Base-by-base conservation (phyloP, 78 protist species). In the Protostelium mycophagum region DNA sequence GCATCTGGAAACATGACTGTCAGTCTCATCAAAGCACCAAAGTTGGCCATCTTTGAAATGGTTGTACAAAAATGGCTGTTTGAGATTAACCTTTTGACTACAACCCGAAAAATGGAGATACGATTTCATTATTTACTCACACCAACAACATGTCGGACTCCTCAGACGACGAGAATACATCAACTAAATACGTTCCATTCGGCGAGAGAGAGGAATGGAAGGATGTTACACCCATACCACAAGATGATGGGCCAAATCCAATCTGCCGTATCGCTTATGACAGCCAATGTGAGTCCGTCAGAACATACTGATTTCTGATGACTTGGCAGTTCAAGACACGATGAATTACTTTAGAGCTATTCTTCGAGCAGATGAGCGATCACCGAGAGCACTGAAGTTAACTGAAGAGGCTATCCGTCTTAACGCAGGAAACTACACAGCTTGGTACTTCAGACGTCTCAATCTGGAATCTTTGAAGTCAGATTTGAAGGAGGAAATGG, bases 361-460 rank as follows among this genome's bases (percentile, higher is more conserved):
- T 5, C 38, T 96, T 16, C 38, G 34, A 34, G 73, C 90, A 1
- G 90, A 95, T 34, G 98, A 97, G 88, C 37, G 34, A 34, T 35
- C 91, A 1, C 36, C 88, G 34, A 86, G 99, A 36, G 97, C 97
- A 0, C 38, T 96, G 34, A 73, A 25, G 28, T 73, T 97, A 36
- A 95, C 96, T n/a, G 89, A 38, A 1, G 97, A 96, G 0, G 93
- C 89, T n/a, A 94, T 98, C 34, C 90, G 89, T 28, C 91, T 73
- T 34, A 97, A 96, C 89, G 90, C 98, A 28, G 95, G 98, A 34
- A 97, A 97, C 88, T 97, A 96, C 94, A 97, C 97, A 0, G 97
- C 95, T 0, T 97, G 98, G 98, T 91, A 92, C 34, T 93, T 89
- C 63, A 84, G 97, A 35, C 51, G 97, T 36, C 91, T 90, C 36